Evolutionary conservation across 169 alveolate genomes (phyloP).

Genomic region (Cryptosporidium sp.): DNA sequence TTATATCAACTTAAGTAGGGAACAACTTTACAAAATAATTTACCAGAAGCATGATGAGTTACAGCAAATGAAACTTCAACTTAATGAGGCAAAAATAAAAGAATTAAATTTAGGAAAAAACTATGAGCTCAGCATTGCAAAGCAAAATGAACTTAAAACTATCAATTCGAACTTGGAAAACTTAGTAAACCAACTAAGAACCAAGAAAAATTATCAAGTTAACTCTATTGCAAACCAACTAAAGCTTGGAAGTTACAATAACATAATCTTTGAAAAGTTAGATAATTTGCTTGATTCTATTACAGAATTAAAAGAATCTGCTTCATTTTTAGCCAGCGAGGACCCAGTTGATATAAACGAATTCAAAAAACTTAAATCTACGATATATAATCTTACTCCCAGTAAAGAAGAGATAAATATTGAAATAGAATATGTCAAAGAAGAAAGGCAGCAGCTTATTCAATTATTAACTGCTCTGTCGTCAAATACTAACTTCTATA

Average conservation of each 20-base stretch:
- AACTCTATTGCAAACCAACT: constrained; percentile 8
- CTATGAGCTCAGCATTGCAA: constrained; percentile 38
- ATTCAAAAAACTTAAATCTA: neutral
- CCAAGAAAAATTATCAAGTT: constrained; percentile 4
- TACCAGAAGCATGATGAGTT: constrained; percentile 39
- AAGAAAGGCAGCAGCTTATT: constrained; percentile 13
- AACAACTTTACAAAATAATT: constrained; percentile 18
- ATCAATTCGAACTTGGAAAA: constrained; percentile 12
- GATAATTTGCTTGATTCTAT: neutral
- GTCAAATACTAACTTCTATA: neutral
- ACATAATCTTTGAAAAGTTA: neutral
- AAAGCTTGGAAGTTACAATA: neutral
- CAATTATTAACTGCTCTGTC: neutral
- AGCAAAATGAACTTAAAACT: constrained; percentile 54
- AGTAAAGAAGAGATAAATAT: neutral
- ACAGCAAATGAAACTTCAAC: constrained; percentile 20
- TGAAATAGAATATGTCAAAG: neutral
- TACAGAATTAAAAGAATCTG: neutral
- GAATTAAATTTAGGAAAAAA: constrained; percentile 40
- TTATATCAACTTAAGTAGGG: neutral
- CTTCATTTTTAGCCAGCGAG: neutral
- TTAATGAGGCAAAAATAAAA: constrained; percentile 31
- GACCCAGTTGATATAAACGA: neutral
- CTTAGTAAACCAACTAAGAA: constrained; percentile 6
- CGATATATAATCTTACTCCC: neutral